Evolutionary conservation across 1,284 basidiomycete genomes (phyloP), one percentile per base, ranked within the genome.

Genomic region (Coriolopsis trogii): DNA sequence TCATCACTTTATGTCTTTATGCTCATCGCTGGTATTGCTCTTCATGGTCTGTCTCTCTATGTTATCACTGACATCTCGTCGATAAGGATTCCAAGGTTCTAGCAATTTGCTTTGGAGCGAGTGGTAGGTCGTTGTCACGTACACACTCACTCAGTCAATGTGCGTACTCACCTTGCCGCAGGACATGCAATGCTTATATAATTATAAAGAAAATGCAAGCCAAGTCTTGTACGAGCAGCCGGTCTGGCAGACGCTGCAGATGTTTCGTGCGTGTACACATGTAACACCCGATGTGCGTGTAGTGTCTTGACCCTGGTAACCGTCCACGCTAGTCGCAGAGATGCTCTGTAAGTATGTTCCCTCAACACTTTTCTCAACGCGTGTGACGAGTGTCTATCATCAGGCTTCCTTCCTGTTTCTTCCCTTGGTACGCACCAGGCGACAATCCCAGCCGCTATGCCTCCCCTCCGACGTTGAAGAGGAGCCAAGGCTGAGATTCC

Each of bases 111-210:
- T 91, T 34, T 91, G 87, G 85, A 80, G 76, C 68, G 91, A 91
- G 70, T 91, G 80, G 79, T 88, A 90, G 85, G 87, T 74, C 58
- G 75, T 67, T 40, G 41, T 34, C n/a, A 49, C 51, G 26, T 41
- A 25, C 44, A 21, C 53, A 53, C 60, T 24, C 46, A 56, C 48
- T 16, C 55, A 49, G 36, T 52, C n/a, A n/a, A n/a, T n/a, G n/a
- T n/a, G n/a, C n/a, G n/a, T 50, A 51, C 58, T 37, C 39, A 57
- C 44, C 23, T 16, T 28, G 51, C 40, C 36, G 16, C 62, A 93
- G 86, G 93, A 95, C 68, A 94, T 93, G 89, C 91, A 95, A 85
- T 96, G 93, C 65, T 93, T 95, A 47, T 93, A 94, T 79, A 89
- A 94, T 70, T 96, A 93, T 67, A 65, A 71, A 52, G 81, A 87